These are phyloP conservation scores for Tritrichomonas foetus DNA, from an alignment of 208 protist species.

Conservation along the genomic window DNA sequence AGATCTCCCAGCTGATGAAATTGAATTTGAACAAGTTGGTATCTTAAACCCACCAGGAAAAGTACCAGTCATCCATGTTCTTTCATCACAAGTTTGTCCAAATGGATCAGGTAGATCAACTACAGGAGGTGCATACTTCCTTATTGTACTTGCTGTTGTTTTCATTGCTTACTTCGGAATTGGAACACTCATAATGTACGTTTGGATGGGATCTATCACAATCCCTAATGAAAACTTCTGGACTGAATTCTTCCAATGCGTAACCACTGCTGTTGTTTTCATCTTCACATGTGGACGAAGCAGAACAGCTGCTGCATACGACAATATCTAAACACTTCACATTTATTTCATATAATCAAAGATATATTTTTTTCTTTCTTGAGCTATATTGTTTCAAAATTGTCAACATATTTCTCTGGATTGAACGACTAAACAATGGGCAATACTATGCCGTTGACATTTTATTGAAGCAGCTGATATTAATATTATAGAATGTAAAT, in stretches of 20 bases:
- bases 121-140: neutral
- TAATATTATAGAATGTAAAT: too few species aligned
- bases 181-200: neutral
- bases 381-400: too few species aligned
- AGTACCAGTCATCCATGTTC: neutral
- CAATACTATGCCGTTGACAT: too few species aligned
- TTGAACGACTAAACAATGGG: neutral
- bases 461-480: too few species aligned
- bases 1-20: neutral
- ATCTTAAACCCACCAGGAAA: too few species aligned
- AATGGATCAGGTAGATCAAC: neutral
- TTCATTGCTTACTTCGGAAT: neutral
- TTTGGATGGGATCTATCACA: neutral
- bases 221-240: neutral
- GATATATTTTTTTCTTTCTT: too few species aligned
- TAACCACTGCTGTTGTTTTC: neutral
- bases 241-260: neutral
- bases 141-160: neutral
- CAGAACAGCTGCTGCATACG: neutral
- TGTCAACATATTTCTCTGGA: neutral
- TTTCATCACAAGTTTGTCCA: neutral
- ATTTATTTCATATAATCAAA: too few species aligned
- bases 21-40: neutral
- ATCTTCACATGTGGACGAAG: neutral
- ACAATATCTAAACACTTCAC: neutral